Base-by-base conservation (phyloP, 106 monocot genomes). In the Allium sativum region DNA sequence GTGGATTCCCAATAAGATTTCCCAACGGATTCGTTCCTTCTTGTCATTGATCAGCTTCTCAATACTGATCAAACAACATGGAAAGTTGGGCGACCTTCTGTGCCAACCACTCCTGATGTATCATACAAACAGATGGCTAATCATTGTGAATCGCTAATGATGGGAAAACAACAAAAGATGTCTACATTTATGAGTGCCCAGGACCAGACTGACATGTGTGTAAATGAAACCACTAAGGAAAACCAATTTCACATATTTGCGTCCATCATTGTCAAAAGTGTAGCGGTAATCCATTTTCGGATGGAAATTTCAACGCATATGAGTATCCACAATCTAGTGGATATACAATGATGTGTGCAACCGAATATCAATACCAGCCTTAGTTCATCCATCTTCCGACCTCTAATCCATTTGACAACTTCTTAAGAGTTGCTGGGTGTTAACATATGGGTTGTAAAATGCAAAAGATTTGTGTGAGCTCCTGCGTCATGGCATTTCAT, bases 81-180 rank as follows among this genome's bases (percentile, higher is more conserved):
- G 62, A 19, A 18, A 46, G 47, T 7, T 56, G 93, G 84, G 66
- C 79, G 82, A 59, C 54, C 77, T 43, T 82, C 93, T 40, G 79
- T 82, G 20, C 80, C 77, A n/a, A 85, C 72, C 20, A 72, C 76
- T 14, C 68, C 81, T 58, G 82, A 88, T 60, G 64, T 88, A 14
- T 71, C 93, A 60, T 93, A 80, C 53, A 78, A 66, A 59, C 88
- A 93, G 72, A 85, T 93, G 79, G 82, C 88, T 45, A 62, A 77
- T 51, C 84, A 88, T 13, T 93, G 93, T 75, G 93, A 93, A 64
- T 72, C 77, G 60, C 82, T 84, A 62, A 50, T 75, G 21, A 67
- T 68, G 21, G 88, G 77, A 40, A 93, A 93, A 69, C 93, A 82
- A 52, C 69, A 88, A 53, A 93, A 88, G 22, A 66, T 88, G 62